Evolutionary conservation across 768 basidiomycete genomes (phyloP).

Genomic region (Agaricus subrufescens): DNA sequence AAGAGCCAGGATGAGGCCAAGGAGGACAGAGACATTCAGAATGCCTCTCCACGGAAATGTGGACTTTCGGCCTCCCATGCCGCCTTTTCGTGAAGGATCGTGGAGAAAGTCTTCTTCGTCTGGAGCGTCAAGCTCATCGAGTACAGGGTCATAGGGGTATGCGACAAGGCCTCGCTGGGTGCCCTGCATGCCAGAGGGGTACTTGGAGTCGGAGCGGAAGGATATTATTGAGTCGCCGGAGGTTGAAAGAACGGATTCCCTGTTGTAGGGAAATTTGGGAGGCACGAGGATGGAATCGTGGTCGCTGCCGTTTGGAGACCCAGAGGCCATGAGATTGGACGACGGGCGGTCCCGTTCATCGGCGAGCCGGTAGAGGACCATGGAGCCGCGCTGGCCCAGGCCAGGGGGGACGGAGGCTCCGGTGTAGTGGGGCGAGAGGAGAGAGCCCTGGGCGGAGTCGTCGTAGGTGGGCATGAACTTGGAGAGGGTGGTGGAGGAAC

Average conservation of each 20-base stretch:
- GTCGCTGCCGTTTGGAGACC: not conserved
- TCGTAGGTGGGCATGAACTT: slow-evolving; percentile 2
- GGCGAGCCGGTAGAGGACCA: slow-evolving; percentile 65
- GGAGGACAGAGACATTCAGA: slow-evolving; percentile 65
- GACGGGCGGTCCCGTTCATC: slow-evolving; percentile 22
- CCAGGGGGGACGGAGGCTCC: slow-evolving; percentile 21
- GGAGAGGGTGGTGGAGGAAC: slow-evolving; percentile 3
- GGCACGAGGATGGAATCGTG: slow-evolving; percentile 31
- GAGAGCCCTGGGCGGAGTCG: not conserved
- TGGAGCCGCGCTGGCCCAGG: slow-evolving; percentile 39
- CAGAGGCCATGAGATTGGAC: not conserved
- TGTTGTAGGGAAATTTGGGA: slow-evolving; percentile 19
- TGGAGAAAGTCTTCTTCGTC: slow-evolving; percentile 80
- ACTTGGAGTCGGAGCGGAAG: slow-evolving; percentile 60
- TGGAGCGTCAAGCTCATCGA: slow-evolving; percentile 47
- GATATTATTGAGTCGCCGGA: slow-evolving; percentile 42
- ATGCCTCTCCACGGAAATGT: slow-evolving; percentile 44
- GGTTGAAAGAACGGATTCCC: slow-evolving; percentile 27
- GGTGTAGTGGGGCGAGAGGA: not conserved
- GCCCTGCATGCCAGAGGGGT: slow-evolving; percentile 36
- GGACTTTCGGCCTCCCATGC: slow-evolving; percentile 18
- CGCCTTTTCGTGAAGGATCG: slow-evolving; percentile 40
- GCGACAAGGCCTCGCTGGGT: slow-evolving; percentile 45
- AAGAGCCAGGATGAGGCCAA: slow-evolving; percentile 56
- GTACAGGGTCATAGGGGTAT: slow-evolving; percentile 65